These are phyloP conservation scores for Malassezia obtusa DNA, from an alignment of 1,284 basidiomycete genomes.

Conservation along the genomic window DNA sequence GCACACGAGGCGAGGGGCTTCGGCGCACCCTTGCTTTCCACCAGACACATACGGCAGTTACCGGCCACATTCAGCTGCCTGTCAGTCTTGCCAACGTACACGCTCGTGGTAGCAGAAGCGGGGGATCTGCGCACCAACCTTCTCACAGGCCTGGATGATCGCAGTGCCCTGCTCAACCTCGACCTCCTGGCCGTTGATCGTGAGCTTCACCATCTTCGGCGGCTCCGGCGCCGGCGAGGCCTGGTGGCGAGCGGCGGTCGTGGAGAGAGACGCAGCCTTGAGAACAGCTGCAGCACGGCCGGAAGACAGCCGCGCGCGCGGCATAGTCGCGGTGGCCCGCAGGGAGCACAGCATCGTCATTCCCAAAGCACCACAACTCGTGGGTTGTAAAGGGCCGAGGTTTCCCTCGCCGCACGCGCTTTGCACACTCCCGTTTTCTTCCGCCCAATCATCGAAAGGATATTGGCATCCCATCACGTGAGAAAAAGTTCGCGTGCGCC, in stretches of 20 bases:
- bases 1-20: slow-evolving; percentile 71
- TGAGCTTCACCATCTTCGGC: slow-evolving; percentile 47
- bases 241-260: slow-evolving; percentile 27
- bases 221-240: slow-evolving; percentile 34
- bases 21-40: slow-evolving; percentile 85
- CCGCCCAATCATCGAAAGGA: slow-evolving; percentile 9
- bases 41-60: slow-evolving; percentile 62
- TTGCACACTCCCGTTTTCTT: slow-evolving; percentile 10
- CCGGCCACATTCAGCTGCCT: slow-evolving; percentile 35
- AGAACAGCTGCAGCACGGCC: slow-evolving; percentile 1
- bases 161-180: slow-evolving; percentile 50
- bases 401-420: background rate
- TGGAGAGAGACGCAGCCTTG: slow-evolving; percentile 25
- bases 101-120: slow-evolving; percentile 88
- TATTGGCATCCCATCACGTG: slow-evolving; percentile 12
- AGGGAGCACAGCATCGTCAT: slow-evolving; percentile 17
- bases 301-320: slow-evolving; percentile 8
- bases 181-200: slow-evolving; percentile 46
- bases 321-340: slow-evolving; percentile 8
- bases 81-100: slow-evolving; percentile 45
- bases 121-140: slow-evolving; percentile 47
- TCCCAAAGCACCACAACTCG: background rate
- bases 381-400: background rate
- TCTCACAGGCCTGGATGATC: slow-evolving; percentile 82
- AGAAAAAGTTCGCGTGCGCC: slow-evolving; percentile 2